These are phyloP conservation scores for Malassezia furfur DNA, from an alignment of 1,284 basidiomycete species.

Conservation along the genomic window DNA sequence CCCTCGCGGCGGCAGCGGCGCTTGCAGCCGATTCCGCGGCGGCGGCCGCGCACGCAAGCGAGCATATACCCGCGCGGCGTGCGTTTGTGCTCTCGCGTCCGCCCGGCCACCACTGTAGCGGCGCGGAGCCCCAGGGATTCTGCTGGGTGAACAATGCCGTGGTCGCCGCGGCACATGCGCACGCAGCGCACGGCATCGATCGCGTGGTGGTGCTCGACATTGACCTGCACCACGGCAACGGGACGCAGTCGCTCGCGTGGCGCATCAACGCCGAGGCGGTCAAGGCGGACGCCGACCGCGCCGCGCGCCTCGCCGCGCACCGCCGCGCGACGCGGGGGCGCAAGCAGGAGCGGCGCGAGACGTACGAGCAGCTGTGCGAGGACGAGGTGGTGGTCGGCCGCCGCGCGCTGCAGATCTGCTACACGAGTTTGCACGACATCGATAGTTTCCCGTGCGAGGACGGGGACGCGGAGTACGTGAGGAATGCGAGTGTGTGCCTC, in stretches of 20 bases:
- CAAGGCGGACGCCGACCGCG: constrained; percentile 23
- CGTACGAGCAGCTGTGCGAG: constrained; percentile 15
- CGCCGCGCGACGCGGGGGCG: constrained; percentile 9
- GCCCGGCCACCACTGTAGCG: constrained; percentile 47
- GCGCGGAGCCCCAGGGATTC: constrained; percentile 60
- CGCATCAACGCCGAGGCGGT: constrained; percentile 77
- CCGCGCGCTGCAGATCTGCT: constrained; percentile 61
- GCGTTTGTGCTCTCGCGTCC: constrained; percentile 45
- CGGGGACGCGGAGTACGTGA: constrained; percentile 65
- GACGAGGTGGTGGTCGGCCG: constrained; percentile 19
- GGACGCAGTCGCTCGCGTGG: constrained; percentile 83
- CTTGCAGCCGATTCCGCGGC: not conserved
- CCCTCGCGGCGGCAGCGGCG: not conserved
- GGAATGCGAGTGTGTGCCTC: constrained; percentile 68
- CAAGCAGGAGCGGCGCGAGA: constrained; percentile 7
- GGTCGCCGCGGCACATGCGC: constrained; percentile 82
- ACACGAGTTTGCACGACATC: constrained; percentile 81
- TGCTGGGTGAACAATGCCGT: constrained; percentile 91
- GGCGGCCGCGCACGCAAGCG: not conserved
- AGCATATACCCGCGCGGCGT: constrained; percentile 23
- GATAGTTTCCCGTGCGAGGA: constrained; percentile 84
- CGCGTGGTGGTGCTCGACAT: constrained; percentile 82
- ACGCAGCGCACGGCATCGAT: constrained; percentile 67
- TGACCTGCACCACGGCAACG: constrained; percentile 77
- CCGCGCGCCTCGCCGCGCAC: constrained; percentile 23